These are phyloP conservation scores for Waltiozyma sp. DNA, from an alignment of 1,139 yeast genomes.

Conservation along the genomic window DNA sequence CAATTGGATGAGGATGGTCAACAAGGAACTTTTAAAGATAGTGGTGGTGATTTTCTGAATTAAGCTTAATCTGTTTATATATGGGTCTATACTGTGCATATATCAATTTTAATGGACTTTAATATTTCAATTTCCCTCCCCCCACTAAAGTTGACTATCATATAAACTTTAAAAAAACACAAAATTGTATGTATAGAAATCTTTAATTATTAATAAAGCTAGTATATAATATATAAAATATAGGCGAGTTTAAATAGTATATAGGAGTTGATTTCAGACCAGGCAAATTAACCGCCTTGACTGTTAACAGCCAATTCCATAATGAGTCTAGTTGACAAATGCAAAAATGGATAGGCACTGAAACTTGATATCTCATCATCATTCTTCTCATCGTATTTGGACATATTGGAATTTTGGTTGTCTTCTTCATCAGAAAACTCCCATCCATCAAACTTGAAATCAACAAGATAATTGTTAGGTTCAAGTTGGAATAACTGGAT, in stretches of 20 bases:
- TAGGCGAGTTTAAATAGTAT: background rate
- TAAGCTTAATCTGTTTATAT: background rate
- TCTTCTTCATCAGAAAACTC: constrained; percentile 30
- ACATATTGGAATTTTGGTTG: constrained; percentile 12
- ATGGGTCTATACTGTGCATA: too few species aligned
- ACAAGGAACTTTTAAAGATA: background rate
- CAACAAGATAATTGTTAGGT: constrained; percentile 91
- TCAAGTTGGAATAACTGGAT: constrained; percentile 93
- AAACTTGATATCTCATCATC: constrained; percentile 75
- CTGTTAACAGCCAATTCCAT: constrained; percentile 95
- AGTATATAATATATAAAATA: background rate
- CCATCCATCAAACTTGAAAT: constrained; percentile 98
- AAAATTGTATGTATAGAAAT: too few species aligned
- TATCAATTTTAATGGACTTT: too few species aligned
- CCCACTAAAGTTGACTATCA: too few species aligned
- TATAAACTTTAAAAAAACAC: too few species aligned
- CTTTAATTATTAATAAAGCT: too few species aligned
- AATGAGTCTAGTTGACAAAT: constrained; percentile 81
- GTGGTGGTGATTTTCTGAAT: background rate
- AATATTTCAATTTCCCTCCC: too few species aligned
- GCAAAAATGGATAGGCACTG: constrained; percentile 90
- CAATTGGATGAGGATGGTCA: constrained; percentile 29
- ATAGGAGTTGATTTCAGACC: too few species aligned
- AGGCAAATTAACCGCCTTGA: constrained; percentile 25
- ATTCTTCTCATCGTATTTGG: constrained; percentile 14